These are phyloP conservation scores for Deinandra increscens DNA, from an alignment of 129 eudicot species.

Conservation along the genomic window DNA sequence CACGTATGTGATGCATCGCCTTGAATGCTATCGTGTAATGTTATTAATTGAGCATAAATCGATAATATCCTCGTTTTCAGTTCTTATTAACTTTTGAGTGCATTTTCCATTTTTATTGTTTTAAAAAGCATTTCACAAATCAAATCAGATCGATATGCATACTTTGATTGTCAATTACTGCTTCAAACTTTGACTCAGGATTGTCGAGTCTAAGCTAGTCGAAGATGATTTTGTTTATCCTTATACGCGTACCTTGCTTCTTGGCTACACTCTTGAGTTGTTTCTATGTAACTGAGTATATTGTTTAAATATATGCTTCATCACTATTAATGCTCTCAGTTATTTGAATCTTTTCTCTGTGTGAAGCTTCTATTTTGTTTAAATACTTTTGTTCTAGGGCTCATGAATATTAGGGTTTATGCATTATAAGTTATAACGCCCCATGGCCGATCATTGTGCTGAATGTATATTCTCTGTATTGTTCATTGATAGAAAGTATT, in stretches of 20 bases:
- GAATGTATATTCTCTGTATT: background rate
- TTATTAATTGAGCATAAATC: no score
- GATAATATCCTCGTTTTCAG: no score
- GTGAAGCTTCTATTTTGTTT: background rate
- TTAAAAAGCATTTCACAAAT: background rate
- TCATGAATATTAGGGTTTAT: background rate
- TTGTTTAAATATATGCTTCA: background rate
- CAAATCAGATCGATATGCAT: background rate
- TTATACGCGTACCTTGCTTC: background rate
- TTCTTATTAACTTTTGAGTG: background rate
- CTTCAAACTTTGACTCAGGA: background rate
- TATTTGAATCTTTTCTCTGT: no score
- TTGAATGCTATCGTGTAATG: no score
- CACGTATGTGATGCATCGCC: no score
- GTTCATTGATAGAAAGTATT: background rate
- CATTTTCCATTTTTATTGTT: no score
- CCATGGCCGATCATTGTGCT: background rate
- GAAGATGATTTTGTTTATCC: background rate
- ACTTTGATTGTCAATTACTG: background rate
- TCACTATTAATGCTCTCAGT: background rate
- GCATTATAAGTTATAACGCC: background rate
- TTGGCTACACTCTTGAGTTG: background rate
- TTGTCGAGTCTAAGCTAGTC: background rate
- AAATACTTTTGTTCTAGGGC: background rate
- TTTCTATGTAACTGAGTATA: background rate